These are phyloP conservation scores for Exutisphaerella laricina DNA, from an alignment of 2,329 filamentous ascomycete species.

Conservation along the genomic window DNA sequence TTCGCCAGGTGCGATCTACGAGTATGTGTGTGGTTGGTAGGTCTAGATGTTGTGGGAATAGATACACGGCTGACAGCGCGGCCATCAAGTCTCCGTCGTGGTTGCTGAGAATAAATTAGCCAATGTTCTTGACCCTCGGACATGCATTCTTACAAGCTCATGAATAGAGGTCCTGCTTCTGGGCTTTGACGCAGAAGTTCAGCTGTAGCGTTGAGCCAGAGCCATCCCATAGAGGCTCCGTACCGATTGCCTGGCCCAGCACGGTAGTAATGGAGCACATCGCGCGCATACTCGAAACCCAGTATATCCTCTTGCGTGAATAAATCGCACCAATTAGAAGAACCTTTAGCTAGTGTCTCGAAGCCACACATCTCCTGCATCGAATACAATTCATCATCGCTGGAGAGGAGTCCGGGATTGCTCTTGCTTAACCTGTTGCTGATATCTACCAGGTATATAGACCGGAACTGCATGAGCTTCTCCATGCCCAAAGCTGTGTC, in stretches of 20 bases:
- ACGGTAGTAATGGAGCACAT: slow-evolving; percentile 55
- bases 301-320: slow-evolving; percentile 52
- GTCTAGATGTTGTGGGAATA: slow-evolving; percentile 41
- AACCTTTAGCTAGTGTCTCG: slow-evolving; percentile 50
- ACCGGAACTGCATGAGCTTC: slow-evolving; percentile 44
- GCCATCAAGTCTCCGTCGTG: slow-evolving; percentile 56
- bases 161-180: slow-evolving; percentile 46
- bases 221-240: slow-evolving; percentile 50
- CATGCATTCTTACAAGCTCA: slow-evolving; percentile 48
- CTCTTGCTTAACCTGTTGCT: slow-evolving; percentile 40
- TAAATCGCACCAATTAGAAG: slow-evolving; percentile 52
- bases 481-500: slow-evolving; percentile 48
- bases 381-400: slow-evolving; percentile 47
- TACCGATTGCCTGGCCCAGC: slow-evolving; percentile 54
- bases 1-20: slow-evolving; percentile 47
- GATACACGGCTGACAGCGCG: slow-evolving; percentile 48
- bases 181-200: slow-evolving; percentile 43
- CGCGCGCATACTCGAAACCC: slow-evolving; percentile 54
- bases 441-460: slow-evolving; percentile 45
- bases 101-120: slow-evolving; percentile 33
- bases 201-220: slow-evolving; percentile 54
- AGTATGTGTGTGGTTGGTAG: slow-evolving; percentile 45
- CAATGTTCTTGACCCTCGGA: neutral
- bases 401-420: slow-evolving; percentile 41
- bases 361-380: slow-evolving; percentile 61